Percentiles rank a stretch among this genome's conserved stretches.
These are phyloP conservation scores for Cucumis cinereus DNA, from an alignment of 306 rosid genomes.

Conservation along the genomic window DNA sequence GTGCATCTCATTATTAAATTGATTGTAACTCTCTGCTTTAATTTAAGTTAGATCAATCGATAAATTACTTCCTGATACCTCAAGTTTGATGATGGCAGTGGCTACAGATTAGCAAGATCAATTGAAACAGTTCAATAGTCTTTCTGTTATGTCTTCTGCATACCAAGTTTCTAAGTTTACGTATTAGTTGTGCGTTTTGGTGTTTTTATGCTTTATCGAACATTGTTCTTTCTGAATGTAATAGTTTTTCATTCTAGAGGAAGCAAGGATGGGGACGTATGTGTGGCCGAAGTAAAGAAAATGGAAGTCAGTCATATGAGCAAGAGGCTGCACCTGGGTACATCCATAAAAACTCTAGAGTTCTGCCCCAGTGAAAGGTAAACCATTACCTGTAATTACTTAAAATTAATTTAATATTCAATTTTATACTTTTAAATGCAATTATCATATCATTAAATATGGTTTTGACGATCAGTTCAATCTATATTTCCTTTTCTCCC, in stretches of 20 bases:
- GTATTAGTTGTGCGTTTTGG: not conserved
- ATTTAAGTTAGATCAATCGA: not conserved
- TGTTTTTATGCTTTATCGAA: not conserved
- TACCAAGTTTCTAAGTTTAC: not conserved
- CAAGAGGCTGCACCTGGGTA: slow-evolving; percentile 82
- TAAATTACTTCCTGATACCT: not conserved
- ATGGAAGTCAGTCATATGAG: slow-evolving; percentile 80
- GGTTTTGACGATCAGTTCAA: too few species aligned
- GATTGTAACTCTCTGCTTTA: not conserved
- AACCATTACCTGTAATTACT: not conserved
- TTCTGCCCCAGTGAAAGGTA: slow-evolving; percentile 93
- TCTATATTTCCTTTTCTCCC: too few species aligned
- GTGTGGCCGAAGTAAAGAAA: slow-evolving; percentile 76
- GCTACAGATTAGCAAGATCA: not conserved
- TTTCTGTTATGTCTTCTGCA: not conserved
- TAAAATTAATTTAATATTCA: too few species aligned
- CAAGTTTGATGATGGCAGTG: not conserved
- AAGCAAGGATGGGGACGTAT: slow-evolving; percentile 88
- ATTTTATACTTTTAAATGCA: too few species aligned
- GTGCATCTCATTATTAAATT: slow-evolving; percentile 14
- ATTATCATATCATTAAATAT: too few species aligned
- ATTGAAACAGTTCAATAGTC: not conserved
- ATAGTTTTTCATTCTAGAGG: slow-evolving; percentile 32
- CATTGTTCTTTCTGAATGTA: not conserved
- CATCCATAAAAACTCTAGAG: slow-evolving; percentile 54